Evolutionary conservation across 2,329 filamentous ascomycete genomes (phyloP).

Genomic region (Xylaria sp.): DNA sequence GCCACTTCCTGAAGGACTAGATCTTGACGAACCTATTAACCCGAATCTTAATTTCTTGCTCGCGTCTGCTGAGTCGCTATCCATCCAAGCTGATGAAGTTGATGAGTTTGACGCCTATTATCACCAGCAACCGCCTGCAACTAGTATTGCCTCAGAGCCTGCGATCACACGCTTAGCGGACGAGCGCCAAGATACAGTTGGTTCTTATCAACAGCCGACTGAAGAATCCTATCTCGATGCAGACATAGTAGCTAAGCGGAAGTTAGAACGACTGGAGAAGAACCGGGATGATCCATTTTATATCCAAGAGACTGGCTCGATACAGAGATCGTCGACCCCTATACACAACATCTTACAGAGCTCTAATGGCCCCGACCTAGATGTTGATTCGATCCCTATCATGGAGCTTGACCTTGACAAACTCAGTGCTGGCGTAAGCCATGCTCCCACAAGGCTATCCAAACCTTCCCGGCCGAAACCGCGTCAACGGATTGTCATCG

Average conservation of each 20-base stretch:
- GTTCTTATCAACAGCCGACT: slow-evolving; percentile 68
- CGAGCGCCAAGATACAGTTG: slow-evolving; percentile 55
- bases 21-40: slow-evolving; percentile 86
- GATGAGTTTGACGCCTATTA: slow-evolving; percentile 77
- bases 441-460: slow-evolving; percentile 44
- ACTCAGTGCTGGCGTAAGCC: slow-evolving; percentile 50
- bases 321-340: slow-evolving; percentile 75
- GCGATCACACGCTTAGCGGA: slow-evolving; percentile 65
- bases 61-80: slow-evolving; percentile 63
- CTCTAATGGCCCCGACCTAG: slow-evolving; percentile 80
- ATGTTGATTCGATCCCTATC: slow-evolving; percentile 95
- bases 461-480: slow-evolving; percentile 53
- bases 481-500: slow-evolving; percentile 72
- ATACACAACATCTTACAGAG: slow-evolving; percentile 79
- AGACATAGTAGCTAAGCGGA: slow-evolving; percentile 77
- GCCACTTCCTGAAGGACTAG: slow-evolving; percentile 77
- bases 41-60: slow-evolving; percentile 75
- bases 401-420: slow-evolving; percentile 86
- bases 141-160: slow-evolving; percentile 64
- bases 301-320: slow-evolving; percentile 68
- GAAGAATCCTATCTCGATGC: slow-evolving; percentile 76
- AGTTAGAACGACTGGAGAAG: slow-evolving; percentile 80
- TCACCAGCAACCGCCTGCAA: slow-evolving; percentile 63
- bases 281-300: slow-evolving; percentile 97
- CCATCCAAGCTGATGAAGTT: slow-evolving; percentile 62